These are phyloP conservation scores for Paraglomus brasilianum DNA, from an alignment of 192 early-diverging fungal species.

Conservation along the genomic window DNA sequence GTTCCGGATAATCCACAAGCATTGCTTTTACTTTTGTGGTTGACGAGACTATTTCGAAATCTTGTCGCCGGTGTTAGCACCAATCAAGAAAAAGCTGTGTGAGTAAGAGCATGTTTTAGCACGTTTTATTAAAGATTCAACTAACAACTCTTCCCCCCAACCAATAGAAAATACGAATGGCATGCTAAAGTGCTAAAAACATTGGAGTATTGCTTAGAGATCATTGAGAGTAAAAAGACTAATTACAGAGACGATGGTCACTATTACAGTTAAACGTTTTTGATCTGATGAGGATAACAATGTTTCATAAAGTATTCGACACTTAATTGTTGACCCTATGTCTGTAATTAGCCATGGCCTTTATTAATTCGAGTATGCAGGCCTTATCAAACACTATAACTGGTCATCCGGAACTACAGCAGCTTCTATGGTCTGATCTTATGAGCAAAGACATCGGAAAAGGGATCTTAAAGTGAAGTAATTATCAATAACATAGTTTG, in stretches of 20 bases:
- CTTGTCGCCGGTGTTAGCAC: not conserved
- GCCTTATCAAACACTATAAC: conserved; percentile 9
- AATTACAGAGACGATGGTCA: too few relatives aligned
- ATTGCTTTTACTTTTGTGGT: not conserved
- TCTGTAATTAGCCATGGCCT: not conserved
- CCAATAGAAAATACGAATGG: not conserved
- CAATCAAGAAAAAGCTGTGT: not conserved
- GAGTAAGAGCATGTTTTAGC: not conserved
- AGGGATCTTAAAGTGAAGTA: not conserved
- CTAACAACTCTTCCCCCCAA: not conserved
- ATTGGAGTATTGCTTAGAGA: not conserved
- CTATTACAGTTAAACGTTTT: too few relatives aligned
- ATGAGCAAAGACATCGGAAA: not conserved
- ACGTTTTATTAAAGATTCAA: not conserved
- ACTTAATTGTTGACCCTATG: not conserved
- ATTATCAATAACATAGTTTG: not conserved
- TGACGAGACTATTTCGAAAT: not conserved
- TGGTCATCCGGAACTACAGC: not conserved
- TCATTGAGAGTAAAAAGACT: too few relatives aligned
- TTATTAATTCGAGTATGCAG: not conserved
- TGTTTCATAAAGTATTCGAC: not conserved
- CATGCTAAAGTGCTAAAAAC: not conserved
- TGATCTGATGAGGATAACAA: too few relatives aligned
- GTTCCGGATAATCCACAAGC: too few relatives aligned
- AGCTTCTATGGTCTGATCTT: not conserved